Evolutionary conservation across 768 basidiomycete species (phyloP).

Genomic region (Lactarius akahatsu): DNA sequence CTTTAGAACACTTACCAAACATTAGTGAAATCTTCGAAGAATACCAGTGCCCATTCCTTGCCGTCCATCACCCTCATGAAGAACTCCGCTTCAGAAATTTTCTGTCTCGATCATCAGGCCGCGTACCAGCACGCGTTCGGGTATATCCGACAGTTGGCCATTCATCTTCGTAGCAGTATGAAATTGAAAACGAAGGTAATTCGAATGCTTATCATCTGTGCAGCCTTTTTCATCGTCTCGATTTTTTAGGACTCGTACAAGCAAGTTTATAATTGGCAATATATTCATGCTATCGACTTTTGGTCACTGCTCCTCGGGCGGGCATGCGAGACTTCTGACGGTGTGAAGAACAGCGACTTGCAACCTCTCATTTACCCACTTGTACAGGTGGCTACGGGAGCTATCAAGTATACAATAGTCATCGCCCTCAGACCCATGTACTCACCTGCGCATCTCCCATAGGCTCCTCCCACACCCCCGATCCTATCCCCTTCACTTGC

Average conservation of each 20-base stretch:
- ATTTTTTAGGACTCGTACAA: constrained; percentile 76
- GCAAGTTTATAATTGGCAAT: constrained; percentile 99
- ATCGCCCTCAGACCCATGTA: constrained; percentile 1
- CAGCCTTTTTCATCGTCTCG: not conserved
- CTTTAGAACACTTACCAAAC: constrained; percentile 82
- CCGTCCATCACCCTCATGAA: constrained; percentile 97
- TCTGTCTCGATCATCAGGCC: constrained; percentile 67
- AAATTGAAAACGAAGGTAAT: constrained; percentile 80
- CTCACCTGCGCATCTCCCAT: constrained; percentile 11
- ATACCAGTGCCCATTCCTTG: constrained; percentile 82
- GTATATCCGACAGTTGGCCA: constrained; percentile 92
- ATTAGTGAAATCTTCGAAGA: constrained; percentile 79
- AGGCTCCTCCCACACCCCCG: constrained; percentile 90
- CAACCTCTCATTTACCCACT: constrained; percentile 92
- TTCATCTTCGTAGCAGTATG: constrained; percentile 89
- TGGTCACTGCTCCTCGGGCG: constrained; percentile 88
- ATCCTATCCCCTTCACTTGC: constrained; percentile 93
- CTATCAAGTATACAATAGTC: constrained; percentile 69
- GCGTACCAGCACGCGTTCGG: constrained; percentile 95
- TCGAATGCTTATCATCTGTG: constrained; percentile 1
- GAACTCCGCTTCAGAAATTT: constrained; percentile 93
- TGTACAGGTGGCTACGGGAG: constrained; percentile 90
- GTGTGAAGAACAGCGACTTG: constrained; percentile 69
- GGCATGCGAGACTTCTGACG: constrained; percentile 62
- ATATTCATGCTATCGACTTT: constrained; percentile 92